A percentile compares a stretch with the other conserved stretches of the same genome.
These are phyloP conservation scores for Acidiella bohemica DNA, from an alignment of 495 filamentous ascomycete species.

Conservation along the genomic window DNA sequence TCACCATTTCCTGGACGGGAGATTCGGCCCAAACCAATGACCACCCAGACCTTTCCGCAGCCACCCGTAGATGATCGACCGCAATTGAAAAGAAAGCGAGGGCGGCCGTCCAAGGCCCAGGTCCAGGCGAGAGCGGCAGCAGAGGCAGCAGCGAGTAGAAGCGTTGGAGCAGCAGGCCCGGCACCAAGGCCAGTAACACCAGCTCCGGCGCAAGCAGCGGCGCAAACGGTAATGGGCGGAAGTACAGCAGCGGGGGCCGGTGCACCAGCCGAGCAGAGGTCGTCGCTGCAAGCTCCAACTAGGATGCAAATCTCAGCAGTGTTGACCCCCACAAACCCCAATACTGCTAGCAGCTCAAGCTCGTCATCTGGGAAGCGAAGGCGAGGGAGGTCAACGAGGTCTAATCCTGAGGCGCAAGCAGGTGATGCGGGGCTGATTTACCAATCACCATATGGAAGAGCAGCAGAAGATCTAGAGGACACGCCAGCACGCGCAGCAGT, in stretches of 20 bases:
- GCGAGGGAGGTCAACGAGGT: constrained; percentile 13
- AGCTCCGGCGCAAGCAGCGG: background rate
- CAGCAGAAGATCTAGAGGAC: background rate
- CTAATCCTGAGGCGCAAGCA: constrained; percentile 6
- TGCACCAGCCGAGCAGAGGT: constrained; percentile 8
- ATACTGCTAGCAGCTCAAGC: constrained; percentile 13
- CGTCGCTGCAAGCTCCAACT: background rate
- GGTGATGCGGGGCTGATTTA: background rate
- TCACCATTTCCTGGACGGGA: constrained; percentile 14
- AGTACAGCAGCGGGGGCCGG: constrained; percentile 14
- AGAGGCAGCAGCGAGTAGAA: constrained; percentile 13
- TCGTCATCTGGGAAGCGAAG: constrained; percentile 16
- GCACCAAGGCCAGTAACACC: constrained; percentile 12
- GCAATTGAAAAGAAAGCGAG: constrained; percentile 40
- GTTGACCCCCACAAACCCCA: constrained; percentile 10
- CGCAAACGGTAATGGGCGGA: constrained; percentile 5
- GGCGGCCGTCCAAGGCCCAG: constrained; percentile 29
- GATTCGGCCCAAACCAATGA: constrained; percentile 25
- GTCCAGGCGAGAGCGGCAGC: constrained; percentile 21
- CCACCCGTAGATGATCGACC: constrained; percentile 22
- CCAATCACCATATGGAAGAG: constrained; percentile 12
- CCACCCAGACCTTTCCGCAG: constrained; percentile 15
- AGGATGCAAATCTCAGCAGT: constrained; percentile 18
- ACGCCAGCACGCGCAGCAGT: constrained; percentile 7
- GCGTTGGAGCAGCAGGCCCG: constrained; percentile 1